Conservation (phyloP, 768 basidiomycete genomes). For the Russula vinacea region DNA sequence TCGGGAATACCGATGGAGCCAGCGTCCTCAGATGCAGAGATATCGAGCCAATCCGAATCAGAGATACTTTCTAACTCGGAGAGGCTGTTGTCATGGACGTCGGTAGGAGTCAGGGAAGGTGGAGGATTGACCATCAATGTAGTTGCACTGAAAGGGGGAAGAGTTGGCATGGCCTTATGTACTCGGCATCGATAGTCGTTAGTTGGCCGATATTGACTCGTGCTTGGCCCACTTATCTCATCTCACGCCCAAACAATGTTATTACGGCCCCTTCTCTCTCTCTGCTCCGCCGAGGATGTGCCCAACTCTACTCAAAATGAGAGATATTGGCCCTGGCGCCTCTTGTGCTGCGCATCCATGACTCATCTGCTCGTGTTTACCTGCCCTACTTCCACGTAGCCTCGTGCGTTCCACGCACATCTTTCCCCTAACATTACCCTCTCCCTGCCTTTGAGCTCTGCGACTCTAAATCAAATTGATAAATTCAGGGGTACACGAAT, state of each 20-base stretch:
- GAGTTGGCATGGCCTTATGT: conserved; percentile 21
- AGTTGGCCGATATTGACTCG: conserved; percentile 25
- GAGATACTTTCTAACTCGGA: conserved; percentile 66
- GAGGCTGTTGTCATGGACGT: conserved; percentile 44
- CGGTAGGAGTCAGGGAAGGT: conserved; percentile 30
- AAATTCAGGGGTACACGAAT: too few species aligned
- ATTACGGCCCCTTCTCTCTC: conserved; percentile 24
- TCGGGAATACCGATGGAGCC: conserved; percentile 62
- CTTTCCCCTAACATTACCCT: conserved; percentile 32
- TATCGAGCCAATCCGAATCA: conserved; percentile 83
- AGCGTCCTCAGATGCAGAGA: conserved; percentile 69
- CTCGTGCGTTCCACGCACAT: conserved; percentile 56
- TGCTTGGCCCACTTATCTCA: conserved; percentile 23
- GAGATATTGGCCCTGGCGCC: too few species aligned
- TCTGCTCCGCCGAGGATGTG: conserved; percentile 43
- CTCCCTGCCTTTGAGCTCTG: background rate
- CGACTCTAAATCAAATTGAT: background rate
- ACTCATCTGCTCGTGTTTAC: conserved; percentile 25
- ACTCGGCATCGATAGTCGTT: conserved; percentile 24
- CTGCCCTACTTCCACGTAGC: conserved; percentile 42
- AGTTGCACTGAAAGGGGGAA: conserved; percentile 29
- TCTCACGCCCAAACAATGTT: background rate
- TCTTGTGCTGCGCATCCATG: background rate
- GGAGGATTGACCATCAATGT: conserved; percentile 30
- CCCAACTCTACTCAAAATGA: background rate